Conservation (phyloP, 2,329 filamentous ascomycete species). For the Talaromyces pinophilus region DNA sequence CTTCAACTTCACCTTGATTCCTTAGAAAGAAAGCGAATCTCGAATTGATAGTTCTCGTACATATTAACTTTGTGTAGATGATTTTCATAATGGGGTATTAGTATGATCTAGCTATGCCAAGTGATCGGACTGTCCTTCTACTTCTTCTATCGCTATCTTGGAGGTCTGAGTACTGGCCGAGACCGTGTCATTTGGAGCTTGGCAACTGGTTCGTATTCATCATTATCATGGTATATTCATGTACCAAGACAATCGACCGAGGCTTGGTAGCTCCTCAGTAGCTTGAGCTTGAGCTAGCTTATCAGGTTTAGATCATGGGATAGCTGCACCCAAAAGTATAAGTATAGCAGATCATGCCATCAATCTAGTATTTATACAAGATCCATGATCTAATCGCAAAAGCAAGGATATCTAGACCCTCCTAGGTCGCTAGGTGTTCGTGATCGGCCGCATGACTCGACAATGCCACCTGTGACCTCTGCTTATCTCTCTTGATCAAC, state of each 20-base stretch:
- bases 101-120: not conserved
- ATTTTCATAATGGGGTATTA: not conserved
- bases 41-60: not conserved
- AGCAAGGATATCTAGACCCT: not conserved
- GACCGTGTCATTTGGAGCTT: not conserved
- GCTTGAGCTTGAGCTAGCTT: not conserved
- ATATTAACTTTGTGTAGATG: not conserved
- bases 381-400: not conserved
- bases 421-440: not conserved
- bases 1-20: not conserved
- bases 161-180: not conserved
- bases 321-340: not conserved
- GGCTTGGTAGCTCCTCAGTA: no score
- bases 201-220: no score
- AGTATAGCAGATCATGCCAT: no score
- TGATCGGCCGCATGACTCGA: not conserved
- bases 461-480: not conserved
- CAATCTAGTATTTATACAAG: not conserved
- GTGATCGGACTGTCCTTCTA: not conserved
- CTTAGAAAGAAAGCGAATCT: not conserved
- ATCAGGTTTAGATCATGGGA: not conserved
- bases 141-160: not conserved
- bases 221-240: no score
- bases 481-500: not conserved
- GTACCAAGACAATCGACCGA: no score